phyloP scores from a whole-genome alignment of 805 yeast genomes.

The Sugiyamaella mastotermitis region DNA sequence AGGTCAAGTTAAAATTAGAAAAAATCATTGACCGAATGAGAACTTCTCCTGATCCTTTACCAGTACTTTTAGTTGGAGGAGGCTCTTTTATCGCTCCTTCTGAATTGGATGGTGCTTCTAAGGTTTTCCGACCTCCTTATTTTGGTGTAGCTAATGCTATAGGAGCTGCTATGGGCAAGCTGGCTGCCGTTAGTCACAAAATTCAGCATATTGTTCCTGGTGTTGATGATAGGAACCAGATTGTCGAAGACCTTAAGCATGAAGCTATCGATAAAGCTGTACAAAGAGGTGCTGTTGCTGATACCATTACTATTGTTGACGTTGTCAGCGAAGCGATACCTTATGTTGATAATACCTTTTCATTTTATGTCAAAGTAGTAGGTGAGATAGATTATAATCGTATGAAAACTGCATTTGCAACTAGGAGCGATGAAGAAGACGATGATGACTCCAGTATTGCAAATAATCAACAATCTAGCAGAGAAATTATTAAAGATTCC shows the following conservation, averaged over 20 bases:
- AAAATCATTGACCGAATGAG: constrained; percentile 40
- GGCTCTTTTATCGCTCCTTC: constrained; percentile 42
- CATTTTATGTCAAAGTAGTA: constrained; percentile 25
- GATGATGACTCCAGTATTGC: no score
- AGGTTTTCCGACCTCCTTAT: constrained; percentile 38
- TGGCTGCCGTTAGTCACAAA: constrained; percentile 31
- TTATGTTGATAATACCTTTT: constrained; percentile 23
- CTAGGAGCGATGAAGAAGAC: no score
- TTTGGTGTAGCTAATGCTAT: constrained; percentile 45
- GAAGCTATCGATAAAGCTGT: constrained; percentile 22
- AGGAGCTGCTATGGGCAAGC: constrained; percentile 44
- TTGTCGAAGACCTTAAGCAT: constrained; percentile 19
- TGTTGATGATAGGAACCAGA: constrained; percentile 17
- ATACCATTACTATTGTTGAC: constrained; percentile 26
- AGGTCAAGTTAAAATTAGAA: constrained; percentile 32
- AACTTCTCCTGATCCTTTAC: constrained; percentile 39
- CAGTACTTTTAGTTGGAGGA: constrained; percentile 44
- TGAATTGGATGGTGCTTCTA: constrained; percentile 36
- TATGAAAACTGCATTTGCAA: constrained; percentile 4
- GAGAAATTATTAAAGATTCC: no score
- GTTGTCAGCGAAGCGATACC: constrained; percentile 29
- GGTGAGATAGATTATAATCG: constrained; percentile 40
- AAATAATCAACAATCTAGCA: no score
- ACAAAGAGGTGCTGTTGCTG: constrained; percentile 25
- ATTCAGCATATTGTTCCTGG: constrained; percentile 19